A percentile compares a stretch with the other conserved stretches of the same genome.
These are phyloP conservation scores for Asterella californica DNA, from an alignment of 225 moss, liverwort and hornwort genomes.

Conservation along the genomic window DNA sequence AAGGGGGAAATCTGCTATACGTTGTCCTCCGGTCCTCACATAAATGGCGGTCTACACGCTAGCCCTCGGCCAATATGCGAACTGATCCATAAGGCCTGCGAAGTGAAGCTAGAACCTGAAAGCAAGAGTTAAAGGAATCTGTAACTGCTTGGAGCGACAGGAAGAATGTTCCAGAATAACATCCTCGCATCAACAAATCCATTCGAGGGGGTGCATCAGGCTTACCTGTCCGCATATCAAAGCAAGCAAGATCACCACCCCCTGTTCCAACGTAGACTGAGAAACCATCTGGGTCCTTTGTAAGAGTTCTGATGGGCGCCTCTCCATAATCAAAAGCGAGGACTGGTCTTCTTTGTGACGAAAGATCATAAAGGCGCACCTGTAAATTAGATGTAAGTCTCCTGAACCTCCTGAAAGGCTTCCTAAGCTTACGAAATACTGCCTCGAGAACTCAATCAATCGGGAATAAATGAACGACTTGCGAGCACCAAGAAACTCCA, in stretches of 20 bases:
- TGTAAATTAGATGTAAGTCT: slow-evolving; percentile 18
- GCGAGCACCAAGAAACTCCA: too few relatives aligned
- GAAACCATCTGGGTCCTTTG: slow-evolving; percentile 65
- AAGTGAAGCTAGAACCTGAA: background rate
- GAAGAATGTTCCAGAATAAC: too few relatives aligned
- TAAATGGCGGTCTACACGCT: background rate
- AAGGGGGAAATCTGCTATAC: background rate
- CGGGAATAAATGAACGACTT: too few relatives aligned
- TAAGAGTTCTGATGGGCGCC: slow-evolving; percentile 74
- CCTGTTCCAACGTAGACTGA: slow-evolving; percentile 83
- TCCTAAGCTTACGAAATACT: too few relatives aligned
- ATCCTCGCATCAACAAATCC: background rate
- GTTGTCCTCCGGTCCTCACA: background rate
- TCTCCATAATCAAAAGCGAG: slow-evolving; percentile 79
- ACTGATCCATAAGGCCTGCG: background rate
- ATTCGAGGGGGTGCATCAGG: background rate
- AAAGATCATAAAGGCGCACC: slow-evolving; percentile 83
- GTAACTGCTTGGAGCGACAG: too few relatives aligned
- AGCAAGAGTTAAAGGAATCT: background rate
- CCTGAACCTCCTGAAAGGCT: too few relatives aligned
- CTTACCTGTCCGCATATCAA: slow-evolving; percentile 90
- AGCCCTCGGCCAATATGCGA: background rate
- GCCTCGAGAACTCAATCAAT: too few relatives aligned
- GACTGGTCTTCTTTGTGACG: slow-evolving; percentile 74
- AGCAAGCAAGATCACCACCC: slow-evolving; percentile 74